Conservation (phyloP, 2,329 filamentous ascomycete genomes). For the Mariannaea sp. region DNA sequence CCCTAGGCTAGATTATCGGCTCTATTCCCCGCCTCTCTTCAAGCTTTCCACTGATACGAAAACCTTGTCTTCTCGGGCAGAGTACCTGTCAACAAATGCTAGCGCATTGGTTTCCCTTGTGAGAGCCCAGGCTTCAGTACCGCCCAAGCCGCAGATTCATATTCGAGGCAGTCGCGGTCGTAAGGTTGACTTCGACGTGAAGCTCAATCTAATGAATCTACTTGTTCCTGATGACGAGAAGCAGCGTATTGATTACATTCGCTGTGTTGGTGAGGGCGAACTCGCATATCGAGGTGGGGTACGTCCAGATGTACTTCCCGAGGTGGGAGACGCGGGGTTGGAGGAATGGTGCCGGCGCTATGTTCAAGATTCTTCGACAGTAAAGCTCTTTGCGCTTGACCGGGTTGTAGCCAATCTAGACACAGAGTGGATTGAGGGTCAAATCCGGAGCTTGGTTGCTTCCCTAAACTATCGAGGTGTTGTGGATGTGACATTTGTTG, state of each 20-base stretch:
- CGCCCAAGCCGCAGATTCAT: constrained; percentile 59
- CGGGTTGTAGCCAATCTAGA: constrained; percentile 60
- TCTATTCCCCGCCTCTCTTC: constrained; percentile 58
- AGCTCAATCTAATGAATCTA: constrained; percentile 59
- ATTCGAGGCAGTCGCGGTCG: constrained; percentile 53
- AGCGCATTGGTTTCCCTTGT: constrained; percentile 53
- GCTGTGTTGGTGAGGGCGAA: constrained; percentile 55
- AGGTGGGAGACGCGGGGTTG: constrained; percentile 49
- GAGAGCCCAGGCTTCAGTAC: constrained; percentile 54
- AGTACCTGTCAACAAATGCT: constrained; percentile 54
- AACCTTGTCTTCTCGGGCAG: constrained; percentile 52
- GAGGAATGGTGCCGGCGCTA: constrained; percentile 57
- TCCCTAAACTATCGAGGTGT: constrained; percentile 55
- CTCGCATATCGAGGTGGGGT: constrained; percentile 54
- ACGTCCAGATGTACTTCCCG: constrained; percentile 50
- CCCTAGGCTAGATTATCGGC: constrained; percentile 55
- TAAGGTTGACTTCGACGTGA: constrained; percentile 57
- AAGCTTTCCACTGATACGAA: constrained; percentile 55
- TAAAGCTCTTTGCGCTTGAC: constrained; percentile 57
- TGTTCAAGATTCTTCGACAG: constrained; percentile 49
- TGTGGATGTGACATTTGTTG: constrained; percentile 54
- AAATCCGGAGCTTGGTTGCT: constrained; percentile 56
- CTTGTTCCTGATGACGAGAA: constrained; percentile 53
- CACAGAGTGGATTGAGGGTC: constrained; percentile 58
- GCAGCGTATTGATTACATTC: constrained; percentile 57